Percentiles rank a stretch among this genome's conserved stretches.
These are phyloP conservation scores for Botrytis pseudocinerea DNA, from an alignment of 2,329 filamentous ascomycete species.

Conservation along the genomic window DNA sequence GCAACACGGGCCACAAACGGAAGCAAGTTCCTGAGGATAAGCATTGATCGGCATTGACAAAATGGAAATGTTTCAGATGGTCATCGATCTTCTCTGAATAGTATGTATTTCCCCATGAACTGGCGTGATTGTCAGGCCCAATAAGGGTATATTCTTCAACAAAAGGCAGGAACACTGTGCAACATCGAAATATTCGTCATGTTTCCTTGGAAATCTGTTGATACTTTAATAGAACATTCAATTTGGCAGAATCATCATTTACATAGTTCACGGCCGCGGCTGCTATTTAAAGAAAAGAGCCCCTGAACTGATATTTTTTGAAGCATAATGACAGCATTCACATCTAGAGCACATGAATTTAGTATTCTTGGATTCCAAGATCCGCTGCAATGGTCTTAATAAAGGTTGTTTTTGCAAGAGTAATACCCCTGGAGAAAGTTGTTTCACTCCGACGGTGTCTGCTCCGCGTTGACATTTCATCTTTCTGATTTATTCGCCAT, in stretches of 20 bases:
- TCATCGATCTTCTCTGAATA: not conserved
- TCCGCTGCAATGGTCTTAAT: not conserved
- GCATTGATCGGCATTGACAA: not conserved
- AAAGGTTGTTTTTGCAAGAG: not conserved
- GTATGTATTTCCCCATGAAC: not conserved
- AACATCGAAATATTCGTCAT: not conserved
- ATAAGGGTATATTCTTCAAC: not conserved
- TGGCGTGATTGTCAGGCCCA: not conserved
- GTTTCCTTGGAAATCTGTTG: not conserved
- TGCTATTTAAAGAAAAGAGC: not conserved
- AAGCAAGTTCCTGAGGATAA: not conserved
- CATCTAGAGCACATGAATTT: not conserved
- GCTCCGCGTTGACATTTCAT: not conserved
- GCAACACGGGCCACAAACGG: not conserved
- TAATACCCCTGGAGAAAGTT: not conserved
- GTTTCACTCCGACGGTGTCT: not conserved
- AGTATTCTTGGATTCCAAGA: not conserved
- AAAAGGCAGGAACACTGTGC: not conserved
- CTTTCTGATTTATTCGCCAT: not conserved
- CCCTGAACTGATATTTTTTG: not conserved
- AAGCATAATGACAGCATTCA: not conserved
- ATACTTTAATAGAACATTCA: not conserved
- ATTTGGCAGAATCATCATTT: not conserved
- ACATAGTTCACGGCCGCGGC: not conserved
- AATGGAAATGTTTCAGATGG: not conserved